phyloP scores from a whole-genome alignment of 257 asterid genomes.

The Lycium ferocissimum region DNA sequence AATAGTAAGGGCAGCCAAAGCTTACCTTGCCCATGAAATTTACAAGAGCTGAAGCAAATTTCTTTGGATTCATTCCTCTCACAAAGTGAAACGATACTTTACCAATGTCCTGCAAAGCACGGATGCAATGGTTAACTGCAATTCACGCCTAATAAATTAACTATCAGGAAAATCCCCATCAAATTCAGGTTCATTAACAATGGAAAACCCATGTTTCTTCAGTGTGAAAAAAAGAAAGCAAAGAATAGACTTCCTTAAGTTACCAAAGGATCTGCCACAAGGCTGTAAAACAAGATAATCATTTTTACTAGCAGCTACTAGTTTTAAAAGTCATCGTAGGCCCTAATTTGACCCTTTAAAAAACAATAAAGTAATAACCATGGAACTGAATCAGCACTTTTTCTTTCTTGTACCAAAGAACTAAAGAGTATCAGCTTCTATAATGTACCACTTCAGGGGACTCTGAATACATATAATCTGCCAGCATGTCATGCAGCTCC shows the following conservation, averaged over 20 bases:
- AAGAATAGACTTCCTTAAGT: neutral
- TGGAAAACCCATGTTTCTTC: neutral
- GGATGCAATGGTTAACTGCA: neutral
- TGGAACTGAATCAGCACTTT: slow-evolving; percentile 2
- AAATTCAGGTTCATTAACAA: neutral
- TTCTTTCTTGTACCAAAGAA: neutral
- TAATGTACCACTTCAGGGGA: slow-evolving; percentile 88
- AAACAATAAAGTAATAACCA: neutral
- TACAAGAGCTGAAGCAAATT: slow-evolving; percentile 83
- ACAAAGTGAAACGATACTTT: slow-evolving; percentile 88
- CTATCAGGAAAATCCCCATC: slow-evolving; percentile 9
- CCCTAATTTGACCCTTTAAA: neutral
- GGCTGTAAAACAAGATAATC: neutral
- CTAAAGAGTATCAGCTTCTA: slow-evolving; percentile 31
- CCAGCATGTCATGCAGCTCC: slow-evolving; percentile 93
- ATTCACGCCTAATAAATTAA: neutral
- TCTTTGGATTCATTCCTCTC: slow-evolving; percentile 83
- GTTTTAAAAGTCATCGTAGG: slow-evolving; percentile 4
- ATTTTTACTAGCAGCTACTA: neutral
- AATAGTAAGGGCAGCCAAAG: neutral
- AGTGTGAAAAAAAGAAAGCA: neutral
- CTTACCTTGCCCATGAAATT: slow-evolving; percentile 97
- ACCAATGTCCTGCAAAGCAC: slow-evolving; percentile 76
- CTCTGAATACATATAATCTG: slow-evolving; percentile 84
- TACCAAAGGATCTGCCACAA: slow-evolving; percentile 1